A percentile compares a stretch with the other conserved stretches of the same genome.
phyloP scores from a whole-genome alignment of 176 grass and related monocot species.

The Poa annua region DNA sequence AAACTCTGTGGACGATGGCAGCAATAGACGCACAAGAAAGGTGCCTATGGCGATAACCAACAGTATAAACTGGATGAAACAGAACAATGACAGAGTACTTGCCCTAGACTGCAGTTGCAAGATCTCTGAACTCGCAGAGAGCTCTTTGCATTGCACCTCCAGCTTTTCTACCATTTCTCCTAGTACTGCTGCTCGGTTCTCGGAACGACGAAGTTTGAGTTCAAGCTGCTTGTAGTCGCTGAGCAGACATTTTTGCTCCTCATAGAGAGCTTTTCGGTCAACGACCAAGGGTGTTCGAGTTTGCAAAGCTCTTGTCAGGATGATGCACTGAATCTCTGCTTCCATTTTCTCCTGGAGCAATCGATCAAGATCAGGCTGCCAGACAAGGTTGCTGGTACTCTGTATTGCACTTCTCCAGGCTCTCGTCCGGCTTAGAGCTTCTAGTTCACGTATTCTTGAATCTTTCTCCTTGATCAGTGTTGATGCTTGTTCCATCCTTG shows the following conservation, averaged over 20 bases:
- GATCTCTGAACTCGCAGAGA: slow-evolving; percentile 47
- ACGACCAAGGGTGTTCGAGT: slow-evolving; percentile 29
- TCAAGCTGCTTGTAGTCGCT: slow-evolving; percentile 51
- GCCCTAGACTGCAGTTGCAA: slow-evolving; percentile 60
- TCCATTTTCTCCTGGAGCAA: slow-evolving; percentile 66
- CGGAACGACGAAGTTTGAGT: slow-evolving; percentile 41
- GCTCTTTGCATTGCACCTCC: slow-evolving; percentile 44
- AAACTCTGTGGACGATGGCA: slow-evolving; percentile 48
- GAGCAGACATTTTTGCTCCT: slow-evolving; percentile 54
- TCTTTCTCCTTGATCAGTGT: slow-evolving; percentile 49
- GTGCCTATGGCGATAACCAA: slow-evolving; percentile 51
- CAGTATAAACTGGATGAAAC: slow-evolving; percentile 67
- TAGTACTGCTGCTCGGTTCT: slow-evolving; percentile 47
- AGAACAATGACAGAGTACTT: slow-evolving; percentile 52
- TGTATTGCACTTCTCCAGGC: background rate
- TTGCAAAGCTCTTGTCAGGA: slow-evolving; percentile 57
- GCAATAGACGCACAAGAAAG: slow-evolving; percentile 57
- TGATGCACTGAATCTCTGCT: slow-evolving; percentile 58
- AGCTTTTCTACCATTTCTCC: slow-evolving; percentile 59
- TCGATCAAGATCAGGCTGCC: slow-evolving; percentile 56
- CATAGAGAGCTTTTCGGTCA: slow-evolving; percentile 54
- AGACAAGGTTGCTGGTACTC: background rate
- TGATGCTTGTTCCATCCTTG: slow-evolving; percentile 48
- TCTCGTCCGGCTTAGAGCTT: slow-evolving; percentile 5
- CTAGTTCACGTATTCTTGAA: slow-evolving; percentile 48